Evolutionary conservation across 257 asterid species (phyloP).

Genomic region (Eustoma russellianum): DNA sequence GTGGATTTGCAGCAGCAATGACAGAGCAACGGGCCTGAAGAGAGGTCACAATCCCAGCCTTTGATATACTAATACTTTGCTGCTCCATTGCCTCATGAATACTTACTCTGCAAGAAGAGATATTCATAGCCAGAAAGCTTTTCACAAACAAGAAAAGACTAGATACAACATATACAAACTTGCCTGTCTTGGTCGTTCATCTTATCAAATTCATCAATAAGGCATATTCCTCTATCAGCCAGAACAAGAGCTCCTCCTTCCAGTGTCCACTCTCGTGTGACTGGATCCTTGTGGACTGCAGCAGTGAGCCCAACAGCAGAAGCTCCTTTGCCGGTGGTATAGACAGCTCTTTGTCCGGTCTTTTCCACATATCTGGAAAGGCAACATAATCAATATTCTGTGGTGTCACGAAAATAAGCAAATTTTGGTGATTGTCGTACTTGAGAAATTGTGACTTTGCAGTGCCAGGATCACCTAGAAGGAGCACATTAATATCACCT

Average conservation of each 20-base stretch:
- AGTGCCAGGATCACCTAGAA: conserved; percentile 98
- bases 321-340: conserved; percentile 99
- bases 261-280: conserved; percentile 96
- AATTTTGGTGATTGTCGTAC: conserved; percentile 33
- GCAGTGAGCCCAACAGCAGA: conserved; percentile 99
- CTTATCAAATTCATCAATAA: conserved; percentile 95
- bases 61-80: conserved; percentile 96
- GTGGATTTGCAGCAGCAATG: conserved; percentile 98
- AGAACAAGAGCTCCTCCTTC: conserved; percentile 99
- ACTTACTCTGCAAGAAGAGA: conserved; percentile 64
- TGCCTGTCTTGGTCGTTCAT: conserved; percentile 99
- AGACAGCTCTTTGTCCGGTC: conserved; percentile 95
- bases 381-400: conserved; percentile 12
- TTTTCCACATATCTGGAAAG: conserved; percentile 74
- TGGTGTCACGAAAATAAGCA: conserved; percentile 8
- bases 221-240: conserved; percentile 99
- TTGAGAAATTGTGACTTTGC: conserved; percentile 98
- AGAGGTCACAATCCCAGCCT: conserved; percentile 98
- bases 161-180: conserved; percentile 8
- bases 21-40: conserved; percentile 99
- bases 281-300: conserved; percentile 97
- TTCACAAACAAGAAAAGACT: conserved; percentile 6
- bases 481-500: conserved; percentile 92
- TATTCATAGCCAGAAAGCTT: conserved; percentile 11
- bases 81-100: conserved; percentile 99